Evolutionary conservation across 306 rosid genomes (phyloP).

Genomic region (Cicer pinnatifidum): DNA sequence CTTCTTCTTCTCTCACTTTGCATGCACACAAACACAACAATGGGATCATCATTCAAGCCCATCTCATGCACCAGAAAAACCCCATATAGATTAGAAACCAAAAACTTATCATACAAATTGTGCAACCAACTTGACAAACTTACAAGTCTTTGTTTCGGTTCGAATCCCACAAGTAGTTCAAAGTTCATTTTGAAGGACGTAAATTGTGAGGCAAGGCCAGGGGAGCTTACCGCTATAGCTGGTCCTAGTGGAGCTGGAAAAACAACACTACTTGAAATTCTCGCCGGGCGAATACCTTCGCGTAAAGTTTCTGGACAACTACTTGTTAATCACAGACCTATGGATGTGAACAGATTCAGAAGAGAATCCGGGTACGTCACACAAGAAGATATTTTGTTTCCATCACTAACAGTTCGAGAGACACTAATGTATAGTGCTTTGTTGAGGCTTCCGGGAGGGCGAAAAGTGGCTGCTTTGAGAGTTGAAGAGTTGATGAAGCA

Average conservation of each 20-base stretch:
- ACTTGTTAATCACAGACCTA: slow-evolving; percentile 63
- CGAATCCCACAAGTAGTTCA: slow-evolving; percentile 44
- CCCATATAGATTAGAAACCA: slow-evolving; percentile 63
- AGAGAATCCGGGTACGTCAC: slow-evolving; percentile 76
- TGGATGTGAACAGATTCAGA: slow-evolving; percentile 59
- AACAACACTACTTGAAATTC: slow-evolving; percentile 88
- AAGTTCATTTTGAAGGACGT: slow-evolving; percentile 76
- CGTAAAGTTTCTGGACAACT: slow-evolving; percentile 69
- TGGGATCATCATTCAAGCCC: slow-evolving; percentile 57
- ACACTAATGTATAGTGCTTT: slow-evolving; percentile 86
- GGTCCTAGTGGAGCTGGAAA: slow-evolving; percentile 99
- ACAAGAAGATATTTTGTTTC: slow-evolving; percentile 86
- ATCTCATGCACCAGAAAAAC: slow-evolving; percentile 52
- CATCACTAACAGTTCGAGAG: slow-evolving; percentile 86
- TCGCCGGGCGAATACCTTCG: slow-evolving; percentile 69
- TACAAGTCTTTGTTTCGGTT: slow-evolving; percentile 55
- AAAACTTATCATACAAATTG: slow-evolving; percentile 67
- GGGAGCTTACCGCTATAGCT: slow-evolving; percentile 83
- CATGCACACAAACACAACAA: slow-evolving; percentile 47
- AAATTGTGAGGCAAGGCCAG: slow-evolving; percentile 79
- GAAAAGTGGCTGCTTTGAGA: slow-evolving; percentile 59
- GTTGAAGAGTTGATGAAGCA: slow-evolving; percentile 78
- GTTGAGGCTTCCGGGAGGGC: slow-evolving; percentile 69
- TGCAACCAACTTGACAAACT: slow-evolving; percentile 58
- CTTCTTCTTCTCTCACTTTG: slow-evolving; percentile 47